These are phyloP conservation scores for Pythium dissotocum DNA, from an alignment of 352 stramenopile species.

Conservation along the genomic window DNA sequence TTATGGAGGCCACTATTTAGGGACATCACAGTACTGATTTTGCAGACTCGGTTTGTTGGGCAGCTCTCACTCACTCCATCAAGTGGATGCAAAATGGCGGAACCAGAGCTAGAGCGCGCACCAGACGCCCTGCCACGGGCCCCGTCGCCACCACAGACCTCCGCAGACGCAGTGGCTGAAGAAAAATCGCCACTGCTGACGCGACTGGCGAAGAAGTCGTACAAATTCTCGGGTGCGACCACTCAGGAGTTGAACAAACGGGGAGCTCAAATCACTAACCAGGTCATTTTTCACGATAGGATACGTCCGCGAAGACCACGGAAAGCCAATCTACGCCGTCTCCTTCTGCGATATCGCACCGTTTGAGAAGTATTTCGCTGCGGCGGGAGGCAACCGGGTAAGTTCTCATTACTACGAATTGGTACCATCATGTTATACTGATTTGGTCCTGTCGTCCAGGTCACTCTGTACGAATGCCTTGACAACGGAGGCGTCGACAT, in stretches of 20 bases:
- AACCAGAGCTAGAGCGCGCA: conserved; percentile 3
- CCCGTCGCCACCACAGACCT: not conserved
- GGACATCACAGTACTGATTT: not conserved
- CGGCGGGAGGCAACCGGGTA: conserved; percentile 71
- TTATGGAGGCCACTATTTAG: not conserved
- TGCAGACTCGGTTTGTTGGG: not conserved
- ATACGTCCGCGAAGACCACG: conserved; percentile 72
- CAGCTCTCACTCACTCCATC: not conserved
- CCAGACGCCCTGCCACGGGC: not conserved
- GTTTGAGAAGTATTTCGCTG: conserved; percentile 75
- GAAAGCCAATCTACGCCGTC: conserved; percentile 77
- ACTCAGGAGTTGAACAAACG: not conserved
- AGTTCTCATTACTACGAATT: conserved; percentile 11
- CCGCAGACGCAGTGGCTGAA: not conserved
- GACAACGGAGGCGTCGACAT: conserved; percentile 75
- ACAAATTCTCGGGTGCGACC: conserved; percentile 62
- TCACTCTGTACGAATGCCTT: conserved; percentile 79
- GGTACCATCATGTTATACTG: not conserved
- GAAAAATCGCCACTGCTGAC: conserved; percentile 36
- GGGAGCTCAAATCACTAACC: conserved; percentile 3
- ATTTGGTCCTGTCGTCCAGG: conserved; percentile 25
- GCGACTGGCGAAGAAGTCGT: conserved; percentile 60
- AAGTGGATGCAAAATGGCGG: conserved; percentile 1
- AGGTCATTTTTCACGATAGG: conserved; percentile 30
- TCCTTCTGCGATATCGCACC: conserved; percentile 68